Evolutionary conservation across 75 land plant species (phyloP).

Genomic region (Cryptomeria japonica): DNA sequence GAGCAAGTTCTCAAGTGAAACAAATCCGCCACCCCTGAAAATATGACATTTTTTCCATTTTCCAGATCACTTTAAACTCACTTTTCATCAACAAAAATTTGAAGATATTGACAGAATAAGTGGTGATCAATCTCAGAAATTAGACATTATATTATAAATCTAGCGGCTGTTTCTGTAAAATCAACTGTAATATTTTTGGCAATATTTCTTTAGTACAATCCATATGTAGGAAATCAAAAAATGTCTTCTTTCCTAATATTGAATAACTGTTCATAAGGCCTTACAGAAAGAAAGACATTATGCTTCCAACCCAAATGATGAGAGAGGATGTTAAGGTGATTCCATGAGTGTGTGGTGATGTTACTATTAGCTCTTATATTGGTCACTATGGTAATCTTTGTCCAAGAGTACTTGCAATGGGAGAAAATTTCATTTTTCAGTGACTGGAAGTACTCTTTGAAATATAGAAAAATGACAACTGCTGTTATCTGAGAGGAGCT

Average conservation of each 20-base stretch:
- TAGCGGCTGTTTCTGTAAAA: not conserved
- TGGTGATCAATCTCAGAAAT: not conserved
- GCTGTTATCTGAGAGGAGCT: not conserved
- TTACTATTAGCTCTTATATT: not conserved
- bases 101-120: not conserved
- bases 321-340: not conserved
- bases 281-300: not conserved
- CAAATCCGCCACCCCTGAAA: slow-evolving; percentile 91
- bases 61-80: not conserved
- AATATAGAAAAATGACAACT: not conserved
- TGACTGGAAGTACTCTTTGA: not conserved
- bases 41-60: slow-evolving; percentile 1
- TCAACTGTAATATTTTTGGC: not conserved
- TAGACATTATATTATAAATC: not conserved
- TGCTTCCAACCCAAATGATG: not conserved
- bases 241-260: not conserved
- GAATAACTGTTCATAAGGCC: not conserved
- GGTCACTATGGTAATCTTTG: not conserved
- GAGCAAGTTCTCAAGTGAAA: slow-evolving; percentile 92
- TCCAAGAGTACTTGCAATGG: not conserved
- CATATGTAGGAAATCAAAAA: not conserved
- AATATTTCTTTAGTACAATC: not conserved
- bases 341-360: not conserved
- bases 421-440: not conserved
- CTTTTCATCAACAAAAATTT: not conserved